These are phyloP conservation scores for Candida bentonensis DNA, from an alignment of 805 yeast species.

Conservation along the genomic window DNA sequence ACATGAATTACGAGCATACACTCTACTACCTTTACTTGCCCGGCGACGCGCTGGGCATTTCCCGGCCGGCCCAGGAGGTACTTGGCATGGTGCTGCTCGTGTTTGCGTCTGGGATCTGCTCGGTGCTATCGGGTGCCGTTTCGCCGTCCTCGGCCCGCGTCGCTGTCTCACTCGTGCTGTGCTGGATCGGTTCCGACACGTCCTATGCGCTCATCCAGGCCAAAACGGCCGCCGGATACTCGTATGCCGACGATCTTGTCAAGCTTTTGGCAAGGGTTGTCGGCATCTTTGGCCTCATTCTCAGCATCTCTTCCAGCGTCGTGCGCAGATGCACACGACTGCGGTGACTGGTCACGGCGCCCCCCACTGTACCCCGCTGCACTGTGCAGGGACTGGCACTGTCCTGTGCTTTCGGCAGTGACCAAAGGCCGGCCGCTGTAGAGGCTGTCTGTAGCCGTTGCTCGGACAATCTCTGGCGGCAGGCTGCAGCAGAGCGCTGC, in stretches of 20 bases:
- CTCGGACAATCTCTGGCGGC: too few species aligned
- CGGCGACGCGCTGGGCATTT: neutral
- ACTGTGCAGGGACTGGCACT: too few species aligned
- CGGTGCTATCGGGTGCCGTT: neutral
- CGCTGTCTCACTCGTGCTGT: neutral
- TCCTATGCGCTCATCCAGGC: neutral
- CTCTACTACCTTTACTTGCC: neutral
- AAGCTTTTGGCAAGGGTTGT: neutral
- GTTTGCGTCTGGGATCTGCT: neutral
- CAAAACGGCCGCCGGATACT: neutral
- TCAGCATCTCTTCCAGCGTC: too few species aligned
- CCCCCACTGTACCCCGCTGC: too few species aligned
- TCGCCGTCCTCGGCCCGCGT: neutral
- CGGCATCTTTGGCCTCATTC: neutral
- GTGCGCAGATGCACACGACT: too few species aligned
- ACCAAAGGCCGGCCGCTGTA: too few species aligned
- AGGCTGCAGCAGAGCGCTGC: too few species aligned
- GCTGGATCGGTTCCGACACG: neutral
- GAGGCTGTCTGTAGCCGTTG: too few species aligned
- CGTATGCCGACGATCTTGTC: neutral
- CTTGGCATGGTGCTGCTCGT: neutral
- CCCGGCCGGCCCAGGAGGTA: neutral
- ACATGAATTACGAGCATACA: neutral
- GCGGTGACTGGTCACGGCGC: too few species aligned
- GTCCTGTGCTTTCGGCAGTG: too few species aligned